Evolutionary conservation across 2,329 filamentous ascomycete genomes (phyloP), one percentile per base, ranked within the genome.

Genomic region (Sporothrix schenckii): DNA sequence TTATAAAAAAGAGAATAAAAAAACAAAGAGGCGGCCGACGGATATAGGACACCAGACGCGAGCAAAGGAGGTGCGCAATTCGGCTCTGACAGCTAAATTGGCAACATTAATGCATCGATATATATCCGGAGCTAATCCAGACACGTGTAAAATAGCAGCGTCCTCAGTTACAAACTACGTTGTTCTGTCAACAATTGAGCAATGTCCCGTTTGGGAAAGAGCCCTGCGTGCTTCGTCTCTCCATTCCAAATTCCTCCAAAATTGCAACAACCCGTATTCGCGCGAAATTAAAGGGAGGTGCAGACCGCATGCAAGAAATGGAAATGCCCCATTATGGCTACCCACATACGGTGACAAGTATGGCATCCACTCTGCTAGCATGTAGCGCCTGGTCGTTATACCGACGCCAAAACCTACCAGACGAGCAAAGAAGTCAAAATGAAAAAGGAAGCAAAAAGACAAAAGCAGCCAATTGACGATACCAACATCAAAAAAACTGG

Each of bases 261-360:
- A 60, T 21, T 44, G 56, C 19, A 16, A 13, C 60, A 63, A 13
- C 60, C 21, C 60, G 60, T 49, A 63, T 63, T 34, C 60, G 60
- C 39, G 41, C 3, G 44, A 66, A 27, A 66, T 66, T 66, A 66
- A 63, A 63, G 60, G 61, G 44, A 34, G 41, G 24, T 66, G 61
- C 61, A 66, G 24, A 2, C 24, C 44, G 61, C 50, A 66, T 52
- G 44, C 14, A 34, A 34, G 44, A 49, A 30, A 63, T 44, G 34
- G 34, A 34, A 34, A 7, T 34, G 34, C 34, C 34, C 34, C 34
- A 34, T 9, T 34, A 9, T 34, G 34, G 6, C 34, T 34, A 34
- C 34, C 34, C 34, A 50, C 49, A 50, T 9, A n/a, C 52, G 21
- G 27, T 27, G 52, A 27, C 34, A 34, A 34, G 27, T 34, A 44